phyloP scores from a whole-genome alignment of 1,139 yeast species.

The Blastobotrys persicus region DNA sequence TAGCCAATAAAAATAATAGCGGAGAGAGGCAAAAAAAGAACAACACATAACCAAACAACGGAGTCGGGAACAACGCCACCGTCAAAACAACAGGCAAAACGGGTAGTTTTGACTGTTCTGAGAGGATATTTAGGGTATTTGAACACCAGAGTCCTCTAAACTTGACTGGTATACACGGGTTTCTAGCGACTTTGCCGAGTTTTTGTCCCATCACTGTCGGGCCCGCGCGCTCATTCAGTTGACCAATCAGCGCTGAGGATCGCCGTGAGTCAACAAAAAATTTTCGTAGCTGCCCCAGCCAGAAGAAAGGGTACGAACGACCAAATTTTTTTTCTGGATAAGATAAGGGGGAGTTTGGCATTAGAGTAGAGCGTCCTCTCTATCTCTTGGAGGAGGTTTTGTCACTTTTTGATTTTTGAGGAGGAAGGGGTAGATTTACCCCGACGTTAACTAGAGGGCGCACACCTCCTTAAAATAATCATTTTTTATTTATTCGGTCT shows the following conservation, averaged over 20 bases:
- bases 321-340: background rate
- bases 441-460: background rate
- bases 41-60: background rate
- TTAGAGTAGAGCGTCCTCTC: background rate
- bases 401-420: background rate
- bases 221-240: background rate
- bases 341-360: background rate
- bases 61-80: constrained; percentile 5
- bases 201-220: background rate
- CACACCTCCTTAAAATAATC: background rate
- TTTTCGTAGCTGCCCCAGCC: constrained; percentile 3
- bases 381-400: background rate
- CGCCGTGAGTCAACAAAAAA: background rate
- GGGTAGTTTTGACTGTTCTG: background rate
- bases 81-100: constrained; percentile 5
- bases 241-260: constrained; percentile 8
- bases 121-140: constrained; percentile 2
- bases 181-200: background rate
- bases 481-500: constrained; percentile 4
- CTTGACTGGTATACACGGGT: background rate
- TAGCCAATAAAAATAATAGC: background rate
- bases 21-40: background rate
- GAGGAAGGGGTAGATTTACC: background rate
- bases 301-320: background rate
- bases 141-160: constrained; percentile 1